Conservation (phyloP, 495 filamentous ascomycete genomes). For the Friedmanniomyces endolithicus region DNA sequence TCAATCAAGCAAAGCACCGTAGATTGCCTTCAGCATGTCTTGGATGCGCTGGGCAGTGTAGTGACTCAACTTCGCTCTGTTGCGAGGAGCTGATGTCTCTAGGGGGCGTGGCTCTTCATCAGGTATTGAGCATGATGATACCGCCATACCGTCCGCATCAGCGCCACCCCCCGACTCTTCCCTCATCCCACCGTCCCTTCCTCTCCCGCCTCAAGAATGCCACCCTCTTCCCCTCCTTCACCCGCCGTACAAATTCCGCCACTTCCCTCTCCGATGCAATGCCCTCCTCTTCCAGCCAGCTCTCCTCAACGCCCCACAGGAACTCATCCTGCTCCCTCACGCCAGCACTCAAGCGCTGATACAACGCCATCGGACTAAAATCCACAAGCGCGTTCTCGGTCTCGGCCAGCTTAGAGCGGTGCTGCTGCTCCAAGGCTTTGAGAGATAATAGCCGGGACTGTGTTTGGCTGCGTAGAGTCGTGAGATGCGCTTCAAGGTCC, state of each 20-base stretch:
- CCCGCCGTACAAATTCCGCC: slow-evolving; percentile 66
- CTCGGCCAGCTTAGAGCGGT: slow-evolving; percentile 73
- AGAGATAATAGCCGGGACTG: slow-evolving; percentile 73
- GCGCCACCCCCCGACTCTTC: slow-evolving; percentile 83
- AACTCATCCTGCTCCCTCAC: slow-evolving; percentile 75
- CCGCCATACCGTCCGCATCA: slow-evolving; percentile 39
- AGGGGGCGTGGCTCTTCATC: too few relatives aligned
- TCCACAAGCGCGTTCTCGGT: slow-evolving; percentile 77
- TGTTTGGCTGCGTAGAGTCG: slow-evolving; percentile 48
- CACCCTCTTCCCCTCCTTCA: slow-evolving; percentile 61
- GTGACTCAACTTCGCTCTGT: too few relatives aligned
- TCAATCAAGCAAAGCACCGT: too few relatives aligned
- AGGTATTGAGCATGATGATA: too few relatives aligned
- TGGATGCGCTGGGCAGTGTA: too few relatives aligned
- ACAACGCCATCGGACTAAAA: slow-evolving; percentile 73
- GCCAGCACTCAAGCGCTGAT: slow-evolving; percentile 60
- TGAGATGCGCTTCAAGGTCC: slow-evolving; percentile 48
- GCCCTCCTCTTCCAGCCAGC: slow-evolving; percentile 41
- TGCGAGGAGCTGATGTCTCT: too few relatives aligned
- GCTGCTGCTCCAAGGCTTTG: slow-evolving; percentile 77
- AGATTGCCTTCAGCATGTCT: too few relatives aligned
- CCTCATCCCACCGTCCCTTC: slow-evolving; percentile 88
- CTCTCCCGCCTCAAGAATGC: slow-evolving; percentile 67
- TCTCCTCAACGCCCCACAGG: slow-evolving; percentile 73
- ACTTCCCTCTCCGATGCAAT: slow-evolving; percentile 63